phyloP scores from a whole-genome alignment of 768 basidiomycete species.

The Hypholoma sublateritium region DNA sequence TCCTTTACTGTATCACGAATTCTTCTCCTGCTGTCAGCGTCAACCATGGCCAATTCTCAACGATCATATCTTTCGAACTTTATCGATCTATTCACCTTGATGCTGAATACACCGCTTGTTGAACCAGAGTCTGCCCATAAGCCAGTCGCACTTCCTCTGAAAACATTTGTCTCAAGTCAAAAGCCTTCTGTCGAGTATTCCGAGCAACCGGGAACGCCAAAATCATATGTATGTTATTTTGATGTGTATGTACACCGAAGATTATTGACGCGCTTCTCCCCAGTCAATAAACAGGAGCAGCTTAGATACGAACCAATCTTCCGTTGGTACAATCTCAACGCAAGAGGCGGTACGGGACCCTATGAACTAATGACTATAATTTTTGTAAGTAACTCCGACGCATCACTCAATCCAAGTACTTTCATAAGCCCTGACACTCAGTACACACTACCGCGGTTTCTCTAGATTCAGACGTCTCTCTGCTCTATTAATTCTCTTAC shows the following conservation, averaged over 20 bases:
- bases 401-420: no score
- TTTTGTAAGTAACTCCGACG: no score
- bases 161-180: constrained; percentile 17
- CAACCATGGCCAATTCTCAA: background rate
- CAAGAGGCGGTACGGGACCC: background rate
- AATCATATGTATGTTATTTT: no score
- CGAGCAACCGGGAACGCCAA: background rate
- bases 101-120: constrained; percentile 36
- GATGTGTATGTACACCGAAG: background rate
- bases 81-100: constrained; percentile 27
- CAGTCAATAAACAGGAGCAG: background rate
- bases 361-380: no score
- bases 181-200: constrained; percentile 11
- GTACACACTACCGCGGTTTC: no score
- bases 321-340: background rate
- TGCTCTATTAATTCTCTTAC: no score
- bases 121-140: constrained; percentile 21
- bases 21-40: no score
- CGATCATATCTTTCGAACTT: constrained; percentile 18
- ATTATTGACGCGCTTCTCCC: background rate
- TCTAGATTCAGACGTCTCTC: no score
- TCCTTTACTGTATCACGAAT: no score
- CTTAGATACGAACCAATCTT: background rate
- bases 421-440: no score
- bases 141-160: constrained; percentile 24